phyloP scores from a whole-genome alignment of 306 rosid genomes.

The Quercus dentata region DNA sequence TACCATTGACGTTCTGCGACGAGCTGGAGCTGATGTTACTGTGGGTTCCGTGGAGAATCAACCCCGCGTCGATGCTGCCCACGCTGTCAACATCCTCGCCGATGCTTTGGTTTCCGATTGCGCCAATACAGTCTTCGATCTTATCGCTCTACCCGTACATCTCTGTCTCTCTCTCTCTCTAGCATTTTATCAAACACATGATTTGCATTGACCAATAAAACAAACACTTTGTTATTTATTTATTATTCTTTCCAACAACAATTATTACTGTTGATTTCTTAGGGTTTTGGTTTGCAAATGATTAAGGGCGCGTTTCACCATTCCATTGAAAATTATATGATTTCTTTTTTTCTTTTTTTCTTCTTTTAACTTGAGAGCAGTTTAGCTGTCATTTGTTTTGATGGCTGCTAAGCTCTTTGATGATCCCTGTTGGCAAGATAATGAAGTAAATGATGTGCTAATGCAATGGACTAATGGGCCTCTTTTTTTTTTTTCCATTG shows the following conservation, averaged over 20 bases:
- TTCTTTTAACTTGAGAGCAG: not conserved
- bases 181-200: too few species aligned
- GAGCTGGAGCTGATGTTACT: conserved; percentile 91
- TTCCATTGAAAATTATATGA: not conserved
- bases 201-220: too few species aligned
- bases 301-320: not conserved
- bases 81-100: conserved; percentile 70
- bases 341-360: not conserved
- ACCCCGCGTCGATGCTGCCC: conserved; percentile 62
- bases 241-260: too few species aligned
- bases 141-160: conserved; percentile 71
- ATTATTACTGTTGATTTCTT: not conserved
- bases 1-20: conserved; percentile 75
- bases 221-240: too few species aligned
- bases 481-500: too few species aligned
- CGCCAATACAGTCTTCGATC: conserved; percentile 55
- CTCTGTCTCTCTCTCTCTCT: not conserved
- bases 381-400: not conserved
- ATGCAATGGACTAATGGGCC: too few species aligned
- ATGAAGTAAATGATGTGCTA: too few species aligned
- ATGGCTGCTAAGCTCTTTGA: not conserved
- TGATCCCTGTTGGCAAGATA: not conserved
- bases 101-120: conserved; percentile 66
- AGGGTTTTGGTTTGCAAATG: not conserved
- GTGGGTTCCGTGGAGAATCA: conserved; percentile 66